These are phyloP conservation scores for Agaricus sinodeliciosus DNA, from an alignment of 768 basidiomycete genomes.

Conservation along the genomic window DNA sequence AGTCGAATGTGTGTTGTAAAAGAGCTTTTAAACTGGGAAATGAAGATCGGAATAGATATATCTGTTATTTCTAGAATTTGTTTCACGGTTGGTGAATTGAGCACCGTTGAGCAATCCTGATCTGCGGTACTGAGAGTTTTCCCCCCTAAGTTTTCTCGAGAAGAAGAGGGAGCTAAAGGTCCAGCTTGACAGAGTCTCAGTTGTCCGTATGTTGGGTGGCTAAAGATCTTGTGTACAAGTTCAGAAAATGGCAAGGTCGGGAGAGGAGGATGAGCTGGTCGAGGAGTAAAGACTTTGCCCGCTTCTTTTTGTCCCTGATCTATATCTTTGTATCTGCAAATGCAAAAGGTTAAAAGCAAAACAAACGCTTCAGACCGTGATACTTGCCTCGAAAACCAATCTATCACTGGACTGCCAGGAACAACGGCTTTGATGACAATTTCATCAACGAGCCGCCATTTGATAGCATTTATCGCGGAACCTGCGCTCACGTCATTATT, in stretches of 20 bases:
- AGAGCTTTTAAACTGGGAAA: slow-evolving; percentile 26
- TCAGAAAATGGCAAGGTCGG: not conserved
- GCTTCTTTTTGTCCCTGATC: not conserved
- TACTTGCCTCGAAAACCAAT: slow-evolving; percentile 25
- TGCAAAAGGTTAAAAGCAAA: not conserved
- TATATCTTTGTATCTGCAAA: not conserved
- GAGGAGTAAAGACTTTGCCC: not conserved
- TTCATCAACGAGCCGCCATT: slow-evolving; percentile 31
- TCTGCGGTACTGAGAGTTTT: not conserved
- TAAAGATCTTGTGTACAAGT: not conserved
- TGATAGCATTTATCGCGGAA: slow-evolving; percentile 26
- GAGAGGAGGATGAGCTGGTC: not conserved
- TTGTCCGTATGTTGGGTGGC: not conserved
- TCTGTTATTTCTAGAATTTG: slow-evolving; percentile 20
- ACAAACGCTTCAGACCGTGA: not conserved
- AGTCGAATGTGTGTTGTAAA: slow-evolving; percentile 32
- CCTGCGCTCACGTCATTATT: slow-evolving; percentile 32
- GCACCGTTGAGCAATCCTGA: not conserved
- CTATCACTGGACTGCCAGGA: slow-evolving; percentile 16
- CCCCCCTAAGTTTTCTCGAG: too few relatives aligned
- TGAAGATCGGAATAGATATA: slow-evolving; percentile 24
- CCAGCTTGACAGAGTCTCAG: too few relatives aligned
- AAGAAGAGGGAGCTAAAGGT: too few relatives aligned
- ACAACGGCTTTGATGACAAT: slow-evolving; percentile 15
- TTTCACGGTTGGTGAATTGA: too few relatives aligned